Conservation (phyloP, 2,329 filamentous ascomycete genomes). For the Neophaeococcomyces aloes region DNA sequence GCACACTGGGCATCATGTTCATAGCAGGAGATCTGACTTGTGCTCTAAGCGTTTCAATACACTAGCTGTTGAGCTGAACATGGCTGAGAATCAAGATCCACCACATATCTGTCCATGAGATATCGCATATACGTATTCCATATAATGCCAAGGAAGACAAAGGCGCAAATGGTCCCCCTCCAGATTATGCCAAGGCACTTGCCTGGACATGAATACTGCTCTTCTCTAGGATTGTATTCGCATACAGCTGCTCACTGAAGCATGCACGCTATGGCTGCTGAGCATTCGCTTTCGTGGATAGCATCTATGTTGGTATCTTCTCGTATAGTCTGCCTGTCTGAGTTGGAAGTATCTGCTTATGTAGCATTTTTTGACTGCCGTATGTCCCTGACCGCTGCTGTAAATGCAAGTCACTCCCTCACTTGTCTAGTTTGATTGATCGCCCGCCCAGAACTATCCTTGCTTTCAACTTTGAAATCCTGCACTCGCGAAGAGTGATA, state of each 20-base stretch:
- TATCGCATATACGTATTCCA: background rate
- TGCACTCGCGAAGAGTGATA: too few relatives aligned
- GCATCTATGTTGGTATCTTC: slow-evolving; percentile 4
- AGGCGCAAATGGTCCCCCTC: background rate
- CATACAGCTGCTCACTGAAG: background rate
- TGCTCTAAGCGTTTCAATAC: background rate
- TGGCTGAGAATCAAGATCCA: background rate
- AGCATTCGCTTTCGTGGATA: slow-evolving; percentile 1
- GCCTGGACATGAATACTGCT: slow-evolving; percentile 4
- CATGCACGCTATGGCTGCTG: background rate
- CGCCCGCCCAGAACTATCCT: too few relatives aligned
- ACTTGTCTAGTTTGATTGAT: too few relatives aligned
- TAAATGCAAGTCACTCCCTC: too few relatives aligned
- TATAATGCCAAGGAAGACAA: too few relatives aligned
- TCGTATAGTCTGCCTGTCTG: slow-evolving; percentile 7
- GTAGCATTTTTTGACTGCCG: slow-evolving; percentile 3
- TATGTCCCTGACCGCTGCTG: background rate
- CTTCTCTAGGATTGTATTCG: slow-evolving; percentile 8
- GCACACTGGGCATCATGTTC: background rate
- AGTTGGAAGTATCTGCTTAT: slow-evolving; percentile 8
- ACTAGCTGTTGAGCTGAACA: background rate
- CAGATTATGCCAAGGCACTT: slow-evolving; percentile 1
- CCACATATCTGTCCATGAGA: background rate
- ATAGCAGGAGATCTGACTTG: background rate
- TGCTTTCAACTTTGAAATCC: too few relatives aligned